Conservation (phyloP, 1,139 yeast species). For the Suhomyces bokatorum region DNA sequence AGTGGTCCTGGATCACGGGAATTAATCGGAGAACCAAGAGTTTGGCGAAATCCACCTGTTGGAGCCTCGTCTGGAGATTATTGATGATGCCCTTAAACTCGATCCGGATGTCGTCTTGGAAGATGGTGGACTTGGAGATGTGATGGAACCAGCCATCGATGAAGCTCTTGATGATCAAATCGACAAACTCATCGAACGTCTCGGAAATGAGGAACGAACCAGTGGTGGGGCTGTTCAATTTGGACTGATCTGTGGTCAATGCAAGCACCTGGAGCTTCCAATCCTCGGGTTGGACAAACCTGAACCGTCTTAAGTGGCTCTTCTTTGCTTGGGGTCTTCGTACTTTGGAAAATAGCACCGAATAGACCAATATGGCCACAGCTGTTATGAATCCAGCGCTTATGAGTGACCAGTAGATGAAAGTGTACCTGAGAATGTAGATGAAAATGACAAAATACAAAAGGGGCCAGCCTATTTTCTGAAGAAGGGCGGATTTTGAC, state of each 20-base stretch:
- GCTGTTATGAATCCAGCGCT: slow-evolving; percentile 4
- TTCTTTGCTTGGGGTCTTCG: slow-evolving; percentile 2
- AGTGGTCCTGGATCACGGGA: slow-evolving; percentile 70
- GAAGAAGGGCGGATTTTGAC: background rate
- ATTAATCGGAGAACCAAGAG: slow-evolving; percentile 57
- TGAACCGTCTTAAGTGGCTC: slow-evolving; percentile 10
- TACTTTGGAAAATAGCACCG: slow-evolving; percentile 6
- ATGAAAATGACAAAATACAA: slow-evolving; percentile 6
- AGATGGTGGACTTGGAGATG: slow-evolving; percentile 49
- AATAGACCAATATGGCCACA: slow-evolving; percentile 1
- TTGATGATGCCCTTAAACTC: slow-evolving; percentile 48
- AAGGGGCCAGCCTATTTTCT: background rate
- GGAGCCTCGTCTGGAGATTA: slow-evolving; percentile 43
- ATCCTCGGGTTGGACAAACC: slow-evolving; percentile 11
- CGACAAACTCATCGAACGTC: slow-evolving; percentile 53
- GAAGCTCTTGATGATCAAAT: slow-evolving; percentile 58
- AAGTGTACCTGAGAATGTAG: slow-evolving; percentile 14
- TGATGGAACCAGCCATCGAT: slow-evolving; percentile 62
- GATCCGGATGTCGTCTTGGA: slow-evolving; percentile 53
- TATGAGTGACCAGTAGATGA: slow-evolving; percentile 14
- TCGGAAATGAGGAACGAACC: slow-evolving; percentile 55
- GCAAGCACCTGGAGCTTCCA: slow-evolving; percentile 12
- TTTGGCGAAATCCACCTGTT: slow-evolving; percentile 53
- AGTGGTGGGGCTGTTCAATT: slow-evolving; percentile 32
- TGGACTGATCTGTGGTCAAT: slow-evolving; percentile 7